Evolutionary conservation across 2,329 filamentous ascomycete species (phyloP).

Genomic region (Ceratocystis variospora): DNA sequence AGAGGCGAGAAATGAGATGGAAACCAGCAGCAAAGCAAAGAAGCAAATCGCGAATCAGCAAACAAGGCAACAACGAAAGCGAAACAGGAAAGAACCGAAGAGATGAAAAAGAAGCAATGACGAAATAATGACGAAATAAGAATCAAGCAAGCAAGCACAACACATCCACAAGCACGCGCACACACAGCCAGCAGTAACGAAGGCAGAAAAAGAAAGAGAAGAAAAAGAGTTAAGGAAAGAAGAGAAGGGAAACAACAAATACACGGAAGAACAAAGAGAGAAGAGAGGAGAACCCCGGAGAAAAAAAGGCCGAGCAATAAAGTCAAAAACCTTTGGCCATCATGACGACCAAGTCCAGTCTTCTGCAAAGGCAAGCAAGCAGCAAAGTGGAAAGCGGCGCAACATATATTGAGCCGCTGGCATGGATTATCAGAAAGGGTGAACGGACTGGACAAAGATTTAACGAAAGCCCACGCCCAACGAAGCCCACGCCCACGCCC

Average conservation of each 20-base stretch:
- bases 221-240: neutral
- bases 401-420: slow-evolving; percentile 6
- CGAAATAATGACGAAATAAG: neutral
- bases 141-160: neutral
- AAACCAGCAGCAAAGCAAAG: neutral
- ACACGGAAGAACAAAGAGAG: neutral
- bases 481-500: neutral
- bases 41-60: neutral
- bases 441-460: slow-evolving; percentile 3
- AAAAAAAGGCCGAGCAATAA: neutral
- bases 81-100: neutral
- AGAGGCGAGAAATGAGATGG: neutral
- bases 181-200: neutral
- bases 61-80: neutral
- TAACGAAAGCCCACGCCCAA: neutral
- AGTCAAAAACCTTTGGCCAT: neutral
- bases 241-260: slow-evolving; percentile 3
- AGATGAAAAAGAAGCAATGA: neutral
- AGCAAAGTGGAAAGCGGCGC: slow-evolving; percentile 7
- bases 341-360: neutral
- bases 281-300: neutral
- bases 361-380: neutral
- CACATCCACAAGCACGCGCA: neutral
- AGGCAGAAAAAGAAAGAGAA: slow-evolving; percentile 14
- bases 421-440: slow-evolving; percentile 10